Conservation (phyloP, 2,329 filamentous ascomycete species). For the Alternaria brassicicola region DNA sequence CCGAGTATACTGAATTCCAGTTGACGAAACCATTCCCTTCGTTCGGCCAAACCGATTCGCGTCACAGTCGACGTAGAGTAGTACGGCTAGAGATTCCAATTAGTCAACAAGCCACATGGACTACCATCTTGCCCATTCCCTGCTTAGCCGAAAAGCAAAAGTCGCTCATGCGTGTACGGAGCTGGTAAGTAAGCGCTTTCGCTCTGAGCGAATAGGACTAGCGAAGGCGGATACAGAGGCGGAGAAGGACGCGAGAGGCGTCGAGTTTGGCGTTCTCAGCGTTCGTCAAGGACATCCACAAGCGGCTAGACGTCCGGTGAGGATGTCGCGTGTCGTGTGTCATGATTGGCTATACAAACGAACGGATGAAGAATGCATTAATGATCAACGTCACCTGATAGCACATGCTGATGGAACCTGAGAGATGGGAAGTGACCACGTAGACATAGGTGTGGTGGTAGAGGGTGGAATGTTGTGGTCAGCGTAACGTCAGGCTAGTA, state of each 20-base stretch:
- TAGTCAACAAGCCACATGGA: constrained; percentile 20
- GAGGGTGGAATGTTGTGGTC: constrained; percentile 24
- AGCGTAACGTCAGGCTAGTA: constrained; percentile 26
- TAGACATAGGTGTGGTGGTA: constrained; percentile 15
- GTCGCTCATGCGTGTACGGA: constrained; percentile 23
- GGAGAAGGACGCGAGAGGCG: constrained; percentile 33
- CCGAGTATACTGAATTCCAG: constrained; percentile 18
- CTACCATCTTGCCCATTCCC: constrained; percentile 23
- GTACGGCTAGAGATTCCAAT: constrained; percentile 11
- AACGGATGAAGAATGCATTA: constrained; percentile 10
- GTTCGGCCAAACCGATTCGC: constrained; percentile 9
- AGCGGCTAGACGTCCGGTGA: constrained; percentile 29
- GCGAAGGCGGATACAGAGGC: constrained; percentile 12
- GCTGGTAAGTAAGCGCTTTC: constrained; percentile 23
- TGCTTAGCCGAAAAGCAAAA: constrained; percentile 26
- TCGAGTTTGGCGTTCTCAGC: constrained; percentile 26
- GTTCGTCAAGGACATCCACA: constrained; percentile 41
- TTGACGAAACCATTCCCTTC: constrained; percentile 15
- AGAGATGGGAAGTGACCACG: constrained; percentile 19
- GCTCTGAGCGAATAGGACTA: constrained; percentile 17
- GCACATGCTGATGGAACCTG: constrained; percentile 35
- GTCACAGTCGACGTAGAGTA: constrained; percentile 13
- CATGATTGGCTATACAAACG: constrained; percentile 35
- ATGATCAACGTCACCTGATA: constrained; percentile 26
- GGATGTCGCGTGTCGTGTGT: constrained; percentile 26